Evolutionary conservation across 1,284 basidiomycete genomes (phyloP).

Genomic region (Pseudozyma sp.): DNA sequence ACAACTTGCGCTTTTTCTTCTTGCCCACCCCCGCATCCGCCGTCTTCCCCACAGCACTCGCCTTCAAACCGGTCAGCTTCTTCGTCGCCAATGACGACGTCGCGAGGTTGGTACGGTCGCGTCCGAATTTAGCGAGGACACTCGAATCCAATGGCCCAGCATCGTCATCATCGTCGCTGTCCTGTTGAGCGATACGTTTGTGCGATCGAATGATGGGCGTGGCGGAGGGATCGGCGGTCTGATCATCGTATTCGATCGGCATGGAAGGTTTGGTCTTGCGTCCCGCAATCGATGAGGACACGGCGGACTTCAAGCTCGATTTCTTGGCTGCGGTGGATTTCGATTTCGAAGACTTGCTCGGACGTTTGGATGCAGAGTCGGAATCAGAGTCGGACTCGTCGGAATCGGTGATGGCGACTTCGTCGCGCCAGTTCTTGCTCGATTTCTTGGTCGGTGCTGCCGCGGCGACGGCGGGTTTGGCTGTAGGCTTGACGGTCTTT

Average conservation of each 20-base stretch:
- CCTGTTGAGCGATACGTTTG: conserved; percentile 15
- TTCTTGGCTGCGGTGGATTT: conserved; percentile 7
- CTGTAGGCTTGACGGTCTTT: conserved; percentile 16
- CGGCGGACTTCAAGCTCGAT: background rate
- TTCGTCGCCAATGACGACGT: background rate
- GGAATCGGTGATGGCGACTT: conserved; percentile 43
- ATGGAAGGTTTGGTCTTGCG: conserved; percentile 19
- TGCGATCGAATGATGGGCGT: conserved; percentile 44
- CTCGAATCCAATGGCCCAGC: conserved; percentile 17
- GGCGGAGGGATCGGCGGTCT: conserved; percentile 43
- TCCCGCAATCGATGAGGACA: background rate
- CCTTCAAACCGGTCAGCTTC: conserved; percentile 2
- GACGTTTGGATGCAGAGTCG: conserved; percentile 12
- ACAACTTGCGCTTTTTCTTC: conserved; percentile 50
- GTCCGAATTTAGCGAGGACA: conserved; percentile 32
- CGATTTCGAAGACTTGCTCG: conserved; percentile 11
- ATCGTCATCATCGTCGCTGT: conserved; percentile 20
- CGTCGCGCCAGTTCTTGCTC: conserved; percentile 43
- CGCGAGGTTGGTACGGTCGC: conserved; percentile 36
- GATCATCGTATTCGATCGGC: conserved; percentile 39
- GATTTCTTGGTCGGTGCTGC: conserved; percentile 14
- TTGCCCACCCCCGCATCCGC: conserved; percentile 13
- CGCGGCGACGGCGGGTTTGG: conserved; percentile 3
- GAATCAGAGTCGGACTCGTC: conserved; percentile 29
- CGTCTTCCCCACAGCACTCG: background rate